phyloP scores from a whole-genome alignment of 2,329 filamentous ascomycete genomes.

The Xylaria multiplex region DNA sequence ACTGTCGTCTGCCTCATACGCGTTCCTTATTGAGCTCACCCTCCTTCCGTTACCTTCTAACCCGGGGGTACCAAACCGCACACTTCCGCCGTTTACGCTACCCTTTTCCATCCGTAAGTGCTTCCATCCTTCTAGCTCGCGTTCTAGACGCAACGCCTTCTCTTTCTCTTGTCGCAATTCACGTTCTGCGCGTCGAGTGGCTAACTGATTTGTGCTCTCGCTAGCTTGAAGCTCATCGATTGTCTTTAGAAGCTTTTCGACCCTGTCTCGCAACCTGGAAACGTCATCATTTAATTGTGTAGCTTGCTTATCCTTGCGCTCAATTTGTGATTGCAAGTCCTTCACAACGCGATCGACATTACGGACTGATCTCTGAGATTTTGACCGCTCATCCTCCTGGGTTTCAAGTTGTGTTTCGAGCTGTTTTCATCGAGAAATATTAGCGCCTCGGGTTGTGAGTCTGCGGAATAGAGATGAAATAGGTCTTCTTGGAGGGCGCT shows the following conservation, averaged over 20 bases:
- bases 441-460: conserved; percentile 43
- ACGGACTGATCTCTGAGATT: conserved; percentile 86
- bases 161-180: conserved; percentile 91
- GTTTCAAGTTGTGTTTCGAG: conserved; percentile 88
- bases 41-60: conserved; percentile 44
- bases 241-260: conserved; percentile 85
- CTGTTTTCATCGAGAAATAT: conserved; percentile 57
- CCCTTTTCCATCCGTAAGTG: conserved; percentile 75
- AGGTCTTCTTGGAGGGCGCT: conserved; percentile 35
- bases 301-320: conserved; percentile 91
- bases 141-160: conserved; percentile 81
- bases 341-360: conserved; percentile 95
- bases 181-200: conserved; percentile 85
- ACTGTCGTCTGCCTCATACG: conserved; percentile 54
- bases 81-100: conserved; percentile 43
- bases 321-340: conserved; percentile 90
- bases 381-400: conserved; percentile 80
- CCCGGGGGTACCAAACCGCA: conserved; percentile 44
- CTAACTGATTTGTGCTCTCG: conserved; percentile 83
- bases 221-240: conserved; percentile 94
- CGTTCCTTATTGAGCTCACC: conserved; percentile 64
- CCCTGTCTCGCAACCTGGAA: conserved; percentile 85
- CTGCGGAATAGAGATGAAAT: conserved; percentile 40
- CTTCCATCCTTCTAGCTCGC: conserved; percentile 87
- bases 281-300: conserved; percentile 84